Evolutionary conservation across 345 rosid species (phyloP), one percentile per base, ranked within the genome.

Genomic region (Linum lewisii): DNA sequence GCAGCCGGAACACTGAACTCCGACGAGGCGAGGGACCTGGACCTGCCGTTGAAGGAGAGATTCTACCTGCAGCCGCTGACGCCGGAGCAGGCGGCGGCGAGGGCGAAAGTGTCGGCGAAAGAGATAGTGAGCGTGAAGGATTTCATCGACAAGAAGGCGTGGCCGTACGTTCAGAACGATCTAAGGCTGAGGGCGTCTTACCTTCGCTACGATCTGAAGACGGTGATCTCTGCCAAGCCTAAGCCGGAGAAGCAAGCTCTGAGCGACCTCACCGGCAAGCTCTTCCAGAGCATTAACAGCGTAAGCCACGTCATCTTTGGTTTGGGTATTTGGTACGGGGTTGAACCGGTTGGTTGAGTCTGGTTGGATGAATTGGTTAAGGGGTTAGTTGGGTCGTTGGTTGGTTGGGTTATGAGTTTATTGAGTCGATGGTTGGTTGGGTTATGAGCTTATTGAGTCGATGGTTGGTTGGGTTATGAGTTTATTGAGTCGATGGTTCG

Each of bases 1-100:
- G 81, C 83, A 92, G 98, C 95, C 66, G 95, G 98, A 54, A 92
- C 98, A 19, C 60, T 77, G 22, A 92, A 92, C 71, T 80, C 98
- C 16, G 98, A 92, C 76, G 66, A 88, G 69, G 42, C 98, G 51
- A 84, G 98, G 73, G 98, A 92, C 69, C 54, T 86, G 2, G 49
- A 29, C 0, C 68, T 84, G 59, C 74, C 84, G 6, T 59, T 71
- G 68, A 88, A 82, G 67, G 54, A 78, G 0, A 85, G 98, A 72
- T 92, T 92, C 66, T 92, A 34, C 69, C 1, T 92, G 51, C 98
- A 92, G 58, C 80, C 95, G 38, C 74, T 83, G 54, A 2, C 72
- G 14, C 97, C 98, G 6, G 18, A 74, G 6, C 68, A 81, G 73
- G 98, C 97, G 20, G 91, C 82, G 7, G 70, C 70, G 59, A 81